Evolutionary conservation across 2,329 filamentous ascomycete species (phyloP), one percentile per base, ranked within the genome.

Genomic region (Ascochyta clinopodiicola): DNA sequence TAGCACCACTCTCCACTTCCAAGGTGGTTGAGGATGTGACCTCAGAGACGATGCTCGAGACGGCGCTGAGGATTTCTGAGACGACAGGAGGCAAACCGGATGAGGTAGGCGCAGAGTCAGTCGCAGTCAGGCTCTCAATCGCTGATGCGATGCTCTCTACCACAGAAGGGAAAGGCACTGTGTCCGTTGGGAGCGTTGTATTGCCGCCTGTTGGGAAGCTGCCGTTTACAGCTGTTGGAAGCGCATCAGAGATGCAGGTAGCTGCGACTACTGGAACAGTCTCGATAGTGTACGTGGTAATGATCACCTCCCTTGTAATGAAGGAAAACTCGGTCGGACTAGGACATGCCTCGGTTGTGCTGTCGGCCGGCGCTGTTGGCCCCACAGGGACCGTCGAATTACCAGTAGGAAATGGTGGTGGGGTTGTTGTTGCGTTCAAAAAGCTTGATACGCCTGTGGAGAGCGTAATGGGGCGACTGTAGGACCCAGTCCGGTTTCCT

Each of bases 261-360:
- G 54, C 32, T n/a, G 53, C 45, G 6, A 51, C 22, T 10, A 57
- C 12, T 6, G 54, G 54, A 10, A 57, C 25, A 12, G 54, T 57
- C 54, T 57, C 54, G 19, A 53, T n/a, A 29, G 51, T 36, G 44
- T 62, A 57, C 4, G 57, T 57, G 4, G 60, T 66, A 15, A 58
- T 53, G 10, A 59, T 49, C 10, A 60, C 38, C 32, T 56, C 38
- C 24, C 58, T 58, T 21, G 61, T 61, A 13, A 57, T 29, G 19
- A 57, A 40, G 2, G 58, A 48, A 6, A 52, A 58, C 21, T 57
- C 55, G 6, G 61, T 67, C 8, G 49, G 48, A 6, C 56, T 57
- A 2, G 65, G 58, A 36, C 63, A 67, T 32, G 43, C 44, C 19
- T 42, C 45, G 21, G 25, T 54, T 34, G n/a, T 43, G 29, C 29